Base-by-base conservation (phyloP, 2,329 filamentous ascomycete genomes). In the Botryotinia convoluta region DNA sequence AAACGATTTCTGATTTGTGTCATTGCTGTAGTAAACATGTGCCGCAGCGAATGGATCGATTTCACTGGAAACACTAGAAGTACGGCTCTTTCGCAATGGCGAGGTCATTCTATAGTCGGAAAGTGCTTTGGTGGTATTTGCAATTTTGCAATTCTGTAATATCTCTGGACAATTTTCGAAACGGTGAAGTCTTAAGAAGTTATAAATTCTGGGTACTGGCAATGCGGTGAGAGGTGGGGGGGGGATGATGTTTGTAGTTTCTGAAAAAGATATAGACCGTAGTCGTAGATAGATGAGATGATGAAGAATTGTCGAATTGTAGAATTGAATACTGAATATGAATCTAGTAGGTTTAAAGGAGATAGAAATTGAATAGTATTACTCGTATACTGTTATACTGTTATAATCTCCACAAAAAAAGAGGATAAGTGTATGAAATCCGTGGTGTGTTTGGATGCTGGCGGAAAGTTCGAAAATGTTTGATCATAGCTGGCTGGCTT, bases 31-130 rank as follows among this genome's bases (percentile, higher is more conserved):
- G 70, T 81, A 82, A 10, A 80, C 74, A 60, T 79, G 75, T 16
- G 80, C 77, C 8, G 80, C 76, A 44, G 77, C 76, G 71, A 76
- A 80, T 4, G 79, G 78, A 68, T 81, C 79, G 35, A 80, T 76
- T 37, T 81, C 80, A 57, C 75, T 77, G 32, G 77, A 68, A 42
- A 37, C n/a, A 16, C 75, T 78, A 29, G 76, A 78, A 10, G 64
- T 72, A 37, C 76, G 75, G 8, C 64, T 67, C 54, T 75, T 74
- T 51, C 67, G 71, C 72, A 74, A 72, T 74, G 74, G 76, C 68
- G 76, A 76, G 63, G 71, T 76, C 78, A 79, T 79, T 32, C 26
- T 73, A 69, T 42, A 18, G 54, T 29, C n/a, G n/a, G n/a, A 61
- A 54, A 16, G 37, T 26, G n/a, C 18, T n/a, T 20, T 32, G 37